Evolutionary conservation across 2,329 filamentous ascomycete genomes (phyloP).

Genomic region (Ophiostoma sp.): DNA sequence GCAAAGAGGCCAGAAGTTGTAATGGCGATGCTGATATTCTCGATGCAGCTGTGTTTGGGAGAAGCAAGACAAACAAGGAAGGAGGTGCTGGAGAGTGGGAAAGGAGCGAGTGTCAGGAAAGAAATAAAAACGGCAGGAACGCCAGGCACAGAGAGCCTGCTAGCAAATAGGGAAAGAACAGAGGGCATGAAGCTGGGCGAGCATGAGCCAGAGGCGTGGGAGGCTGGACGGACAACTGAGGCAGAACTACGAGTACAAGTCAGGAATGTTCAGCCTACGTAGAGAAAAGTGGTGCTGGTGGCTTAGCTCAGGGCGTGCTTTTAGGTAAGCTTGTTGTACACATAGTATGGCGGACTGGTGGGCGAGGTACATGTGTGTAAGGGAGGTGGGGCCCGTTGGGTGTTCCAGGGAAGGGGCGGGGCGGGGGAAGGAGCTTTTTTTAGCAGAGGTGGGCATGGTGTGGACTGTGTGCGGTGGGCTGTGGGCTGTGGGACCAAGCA

Average conservation of each 20-base stretch:
- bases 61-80: conserved; percentile 15
- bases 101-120: neutral
- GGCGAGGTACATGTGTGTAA: neutral
- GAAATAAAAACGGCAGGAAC: conserved; percentile 5
- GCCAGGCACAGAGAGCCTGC: neutral
- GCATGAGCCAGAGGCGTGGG: neutral
- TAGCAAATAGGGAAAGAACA: neutral
- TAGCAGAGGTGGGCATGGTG: conserved; percentile 1
- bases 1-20: neutral
- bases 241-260: conserved; percentile 9
- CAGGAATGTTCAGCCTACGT: conserved; percentile 16
- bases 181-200: neutral
- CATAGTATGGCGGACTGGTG: neutral
- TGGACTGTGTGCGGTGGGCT: conserved; percentile 5
- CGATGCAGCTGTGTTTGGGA: conserved; percentile 8
- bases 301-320: conserved; percentile 21
- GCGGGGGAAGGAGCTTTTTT: conserved; percentile 5
- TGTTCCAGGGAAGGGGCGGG: neutral
- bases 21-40: conserved; percentile 4
- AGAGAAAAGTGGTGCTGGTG: conserved; percentile 24
- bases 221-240: conserved; percentile 7
- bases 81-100: neutral
- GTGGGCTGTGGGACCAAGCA: neutral
- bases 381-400: neutral
- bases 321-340: neutral